These are phyloP conservation scores for Mucor velutinosus DNA, from an alignment of 371 early-diverging fungal genomes.

Conservation along the genomic window DNA sequence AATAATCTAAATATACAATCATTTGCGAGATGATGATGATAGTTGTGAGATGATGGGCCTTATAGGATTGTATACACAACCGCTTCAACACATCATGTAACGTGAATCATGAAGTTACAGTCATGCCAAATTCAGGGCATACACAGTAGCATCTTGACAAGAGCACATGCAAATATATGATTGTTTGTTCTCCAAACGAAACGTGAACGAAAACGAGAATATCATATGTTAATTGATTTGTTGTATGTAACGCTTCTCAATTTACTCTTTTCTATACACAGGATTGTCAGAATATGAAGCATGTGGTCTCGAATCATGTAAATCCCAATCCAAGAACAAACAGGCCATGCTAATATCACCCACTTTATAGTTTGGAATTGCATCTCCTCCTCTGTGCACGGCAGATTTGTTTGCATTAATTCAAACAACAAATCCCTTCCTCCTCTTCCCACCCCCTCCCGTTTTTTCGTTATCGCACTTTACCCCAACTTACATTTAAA, in stretches of 20 bases:
- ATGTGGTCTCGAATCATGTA: neutral
- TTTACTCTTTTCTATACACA: neutral
- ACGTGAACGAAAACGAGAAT: neutral
- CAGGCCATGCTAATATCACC: neutral
- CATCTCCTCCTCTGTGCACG: conserved; percentile 6
- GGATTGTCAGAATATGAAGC: neutral
- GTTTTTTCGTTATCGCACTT: too few species aligned
- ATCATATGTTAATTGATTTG: neutral
- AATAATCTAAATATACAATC: neutral
- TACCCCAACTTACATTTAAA: neutral
- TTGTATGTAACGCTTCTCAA: neutral
- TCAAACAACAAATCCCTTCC: neutral
- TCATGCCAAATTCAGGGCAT: neutral
- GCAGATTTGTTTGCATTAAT: conserved; percentile 1
- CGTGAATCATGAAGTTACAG: neutral
- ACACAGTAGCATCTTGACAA: neutral
- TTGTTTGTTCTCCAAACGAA: neutral
- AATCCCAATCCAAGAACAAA: neutral
- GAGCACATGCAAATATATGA: neutral
- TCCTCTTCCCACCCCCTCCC: neutral
- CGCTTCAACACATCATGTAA: neutral
- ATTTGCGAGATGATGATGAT: neutral
- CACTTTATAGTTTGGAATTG: neutral
- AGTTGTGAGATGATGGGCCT: neutral
- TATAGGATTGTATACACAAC: neutral